These are phyloP conservation scores for Cyberlindnera samutprakarnensis DNA, from an alignment of 805 yeast species.

Conservation along the genomic window DNA sequence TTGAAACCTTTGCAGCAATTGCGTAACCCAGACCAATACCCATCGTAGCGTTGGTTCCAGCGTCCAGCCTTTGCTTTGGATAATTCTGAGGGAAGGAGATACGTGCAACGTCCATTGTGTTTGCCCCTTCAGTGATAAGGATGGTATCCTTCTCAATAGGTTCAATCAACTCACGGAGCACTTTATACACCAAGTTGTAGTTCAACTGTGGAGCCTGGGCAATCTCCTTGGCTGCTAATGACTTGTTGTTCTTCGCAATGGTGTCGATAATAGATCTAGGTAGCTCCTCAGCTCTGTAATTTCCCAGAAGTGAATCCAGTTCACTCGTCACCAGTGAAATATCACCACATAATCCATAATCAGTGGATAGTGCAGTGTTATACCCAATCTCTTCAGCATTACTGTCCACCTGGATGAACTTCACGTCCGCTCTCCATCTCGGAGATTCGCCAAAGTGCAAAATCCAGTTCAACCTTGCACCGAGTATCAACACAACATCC, in stretches of 20 bases:
- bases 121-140: constrained; percentile 65
- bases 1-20: constrained; percentile 47
- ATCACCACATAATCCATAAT: constrained; percentile 51
- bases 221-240: constrained; percentile 28
- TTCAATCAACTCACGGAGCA: constrained; percentile 33
- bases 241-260: constrained; percentile 25
- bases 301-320: constrained; percentile 22
- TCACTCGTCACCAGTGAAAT: constrained; percentile 32
- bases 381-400: constrained; percentile 46
- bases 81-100: constrained; percentile 45
- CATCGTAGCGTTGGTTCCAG: constrained; percentile 76
- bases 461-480: constrained; percentile 71
- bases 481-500: constrained; percentile 52
- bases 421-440: constrained; percentile 36
- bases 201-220: constrained; percentile 23
- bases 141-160: constrained; percentile 27
- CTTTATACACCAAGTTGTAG: constrained; percentile 49
- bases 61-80: constrained; percentile 55
- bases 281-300: constrained; percentile 27
- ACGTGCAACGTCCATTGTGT: constrained; percentile 68
- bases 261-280: constrained; percentile 20
- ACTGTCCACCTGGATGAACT: constrained; percentile 51
- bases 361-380: constrained; percentile 27
- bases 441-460: constrained; percentile 59
- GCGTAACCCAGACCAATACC: constrained; percentile 70